phyloP scores from a whole-genome alignment of 2,329 filamentous ascomycete species.

The Thielaviopsis populi region DNA sequence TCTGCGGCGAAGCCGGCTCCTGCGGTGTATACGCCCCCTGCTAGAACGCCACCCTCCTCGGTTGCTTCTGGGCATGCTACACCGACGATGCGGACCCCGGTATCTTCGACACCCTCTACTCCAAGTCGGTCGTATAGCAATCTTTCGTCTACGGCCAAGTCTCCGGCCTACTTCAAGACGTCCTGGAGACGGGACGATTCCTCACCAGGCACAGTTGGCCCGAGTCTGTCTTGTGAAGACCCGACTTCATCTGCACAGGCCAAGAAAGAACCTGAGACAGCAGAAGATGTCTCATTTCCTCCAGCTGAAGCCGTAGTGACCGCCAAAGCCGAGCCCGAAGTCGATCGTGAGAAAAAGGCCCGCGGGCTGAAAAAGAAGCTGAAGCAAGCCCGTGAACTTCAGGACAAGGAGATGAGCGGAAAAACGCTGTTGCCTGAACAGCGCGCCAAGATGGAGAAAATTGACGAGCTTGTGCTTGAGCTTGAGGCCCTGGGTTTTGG shows the following conservation, averaged over 20 bases:
- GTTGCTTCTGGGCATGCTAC: not conserved
- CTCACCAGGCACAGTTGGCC: not conserved
- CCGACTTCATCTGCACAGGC: not conserved
- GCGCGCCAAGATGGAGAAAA: conserved; percentile 93
- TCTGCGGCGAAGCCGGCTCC: not conserved
- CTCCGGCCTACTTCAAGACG: conserved; percentile 1
- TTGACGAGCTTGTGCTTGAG: conserved; percentile 82
- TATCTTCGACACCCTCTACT: not conserved
- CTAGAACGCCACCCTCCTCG: not conserved
- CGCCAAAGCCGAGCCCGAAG: conserved; percentile 1
- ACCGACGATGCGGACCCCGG: not conserved
- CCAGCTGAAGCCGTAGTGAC: conserved; percentile 5
- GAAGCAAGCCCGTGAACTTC: conserved; percentile 79
- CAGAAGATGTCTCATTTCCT: not conserved
- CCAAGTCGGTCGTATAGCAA: not conserved
- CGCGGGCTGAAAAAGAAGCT: conserved; percentile 88
- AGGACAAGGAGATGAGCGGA: conserved; percentile 80
- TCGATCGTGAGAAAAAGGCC: conserved; percentile 80
- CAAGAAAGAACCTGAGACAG: not conserved
- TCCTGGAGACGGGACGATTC: conserved; percentile 7
- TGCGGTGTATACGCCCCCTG: not conserved
- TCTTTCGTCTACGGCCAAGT: not conserved
- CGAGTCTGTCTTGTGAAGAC: not conserved
- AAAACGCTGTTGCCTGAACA: conserved; percentile 79
- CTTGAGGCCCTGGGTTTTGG: conserved; percentile 76